phyloP scores from a whole-genome alignment of 1,139 yeast species.

The Suhomyces bolitotheri region DNA sequence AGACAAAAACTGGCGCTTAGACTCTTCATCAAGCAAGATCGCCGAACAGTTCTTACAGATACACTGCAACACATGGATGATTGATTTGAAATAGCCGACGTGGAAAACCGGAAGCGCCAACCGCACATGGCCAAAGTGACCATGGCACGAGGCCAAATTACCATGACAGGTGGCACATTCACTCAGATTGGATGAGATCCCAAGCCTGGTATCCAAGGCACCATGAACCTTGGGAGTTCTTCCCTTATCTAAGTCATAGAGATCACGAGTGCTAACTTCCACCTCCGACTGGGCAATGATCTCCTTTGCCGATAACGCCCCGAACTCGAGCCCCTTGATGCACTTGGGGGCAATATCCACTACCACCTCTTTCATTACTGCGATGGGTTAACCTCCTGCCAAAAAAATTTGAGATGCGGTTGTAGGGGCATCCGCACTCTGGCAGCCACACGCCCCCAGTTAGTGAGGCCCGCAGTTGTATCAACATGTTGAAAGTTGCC shows the following conservation, averaged over 20 bases:
- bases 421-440: too few relatives aligned
- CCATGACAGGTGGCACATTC: constrained; percentile 95
- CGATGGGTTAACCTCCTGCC: too few relatives aligned
- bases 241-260: constrained; percentile 88
- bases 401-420: constrained; percentile 6
- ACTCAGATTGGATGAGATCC: constrained; percentile 80
- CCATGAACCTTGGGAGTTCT: constrained; percentile 79
- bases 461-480: too few relatives aligned
- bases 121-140: constrained; percentile 95
- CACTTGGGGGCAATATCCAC: constrained; percentile 86
- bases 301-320: constrained; percentile 88
- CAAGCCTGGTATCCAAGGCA: constrained; percentile 91
- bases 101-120: constrained; percentile 96
- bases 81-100: constrained; percentile 93
- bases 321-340: constrained; percentile 88
- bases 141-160: constrained; percentile 90
- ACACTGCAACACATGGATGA: constrained; percentile 83
- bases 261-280: constrained; percentile 86
- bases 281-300: constrained; percentile 93
- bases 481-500: too few relatives aligned
- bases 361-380: constrained; percentile 66
- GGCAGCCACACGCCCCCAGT: too few relatives aligned
- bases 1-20: constrained; percentile 63
- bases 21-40: constrained; percentile 69
- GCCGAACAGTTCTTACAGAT: constrained; percentile 91